phyloP scores from a whole-genome alignment of 2,329 filamentous ascomycete species.

The Zymoseptoria tritici region DNA sequence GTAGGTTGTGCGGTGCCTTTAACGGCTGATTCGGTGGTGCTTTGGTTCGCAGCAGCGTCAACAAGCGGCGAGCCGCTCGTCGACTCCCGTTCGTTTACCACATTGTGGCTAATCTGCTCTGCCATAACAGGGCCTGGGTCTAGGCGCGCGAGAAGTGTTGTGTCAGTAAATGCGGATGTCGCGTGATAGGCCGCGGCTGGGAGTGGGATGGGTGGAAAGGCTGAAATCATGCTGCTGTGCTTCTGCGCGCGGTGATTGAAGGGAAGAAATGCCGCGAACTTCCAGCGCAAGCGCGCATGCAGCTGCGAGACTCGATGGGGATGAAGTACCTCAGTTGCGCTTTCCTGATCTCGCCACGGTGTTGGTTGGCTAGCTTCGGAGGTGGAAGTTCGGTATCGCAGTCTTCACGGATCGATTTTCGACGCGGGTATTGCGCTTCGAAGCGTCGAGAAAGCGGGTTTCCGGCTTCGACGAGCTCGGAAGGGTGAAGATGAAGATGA shows the following conservation, averaged over 20 bases:
- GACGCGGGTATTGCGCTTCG: neutral
- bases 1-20: constrained; percentile 28
- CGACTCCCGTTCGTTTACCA: constrained; percentile 65
- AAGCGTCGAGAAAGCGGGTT: neutral
- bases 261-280: neutral
- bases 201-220: neutral
- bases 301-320: neutral
- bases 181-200: neutral
- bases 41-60: constrained; percentile 54
- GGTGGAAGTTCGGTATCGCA: neutral
- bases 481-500: neutral
- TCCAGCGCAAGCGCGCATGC: neutral
- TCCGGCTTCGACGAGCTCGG: constrained; percentile 1
- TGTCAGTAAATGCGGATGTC: constrained; percentile 12
- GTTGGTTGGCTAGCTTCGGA: neutral
- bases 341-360: constrained; percentile 1
- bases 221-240: neutral
- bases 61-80: constrained; percentile 53
- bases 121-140: constrained; percentile 54
- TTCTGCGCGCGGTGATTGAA: neutral
- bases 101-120: constrained; percentile 63
- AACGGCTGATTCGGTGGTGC: constrained; percentile 50
- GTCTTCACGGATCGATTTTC: neutral
- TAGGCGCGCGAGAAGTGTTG: constrained; percentile 11
- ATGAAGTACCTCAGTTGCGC: neutral